phyloP scores from a whole-genome alignment of 1,284 basidiomycete species.

The Vanrija sp. region DNA sequence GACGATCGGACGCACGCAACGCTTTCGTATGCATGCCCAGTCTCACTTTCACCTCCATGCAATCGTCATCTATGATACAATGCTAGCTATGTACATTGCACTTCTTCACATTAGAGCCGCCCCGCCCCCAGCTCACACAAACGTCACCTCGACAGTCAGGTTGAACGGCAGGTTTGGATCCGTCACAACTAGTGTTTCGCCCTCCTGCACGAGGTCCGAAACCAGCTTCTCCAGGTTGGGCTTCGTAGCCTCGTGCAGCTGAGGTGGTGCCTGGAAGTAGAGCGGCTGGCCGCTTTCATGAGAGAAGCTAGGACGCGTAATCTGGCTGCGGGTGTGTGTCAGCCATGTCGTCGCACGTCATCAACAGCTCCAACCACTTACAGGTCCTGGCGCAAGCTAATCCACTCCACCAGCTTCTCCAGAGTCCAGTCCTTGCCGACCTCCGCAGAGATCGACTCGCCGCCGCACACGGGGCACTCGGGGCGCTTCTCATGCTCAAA shows the following conservation, averaged over 20 bases:
- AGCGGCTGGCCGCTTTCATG: slow-evolving; percentile 61
- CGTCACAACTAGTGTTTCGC: slow-evolving; percentile 80
- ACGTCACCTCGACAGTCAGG: slow-evolving; percentile 62
- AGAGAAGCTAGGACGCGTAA: slow-evolving; percentile 84
- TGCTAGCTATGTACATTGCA: too few species aligned
- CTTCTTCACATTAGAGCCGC: too few species aligned
- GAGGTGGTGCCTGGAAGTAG: slow-evolving; percentile 88
- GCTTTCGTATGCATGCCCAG: too few species aligned
- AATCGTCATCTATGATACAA: too few species aligned
- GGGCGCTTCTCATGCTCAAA: slow-evolving; percentile 89
- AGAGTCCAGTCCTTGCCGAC: slow-evolving; percentile 70
- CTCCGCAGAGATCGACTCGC: slow-evolving; percentile 69
- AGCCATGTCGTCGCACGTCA: not conserved
- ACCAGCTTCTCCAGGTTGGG: slow-evolving; percentile 83
- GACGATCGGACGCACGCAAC: too few species aligned
- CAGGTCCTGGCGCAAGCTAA: slow-evolving; percentile 82
- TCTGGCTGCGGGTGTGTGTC: slow-evolving; percentile 62
- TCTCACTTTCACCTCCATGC: too few species aligned
- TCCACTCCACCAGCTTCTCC: slow-evolving; percentile 75
- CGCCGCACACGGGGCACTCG: slow-evolving; percentile 97
- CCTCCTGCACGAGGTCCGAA: slow-evolving; percentile 68
- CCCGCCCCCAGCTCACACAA: slow-evolving; percentile 10
- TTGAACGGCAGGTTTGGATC: slow-evolving; percentile 83
- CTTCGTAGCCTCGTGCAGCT: slow-evolving; percentile 79
- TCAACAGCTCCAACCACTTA: slow-evolving; percentile 49